Evolutionary conservation across 495 filamentous ascomycete species (phyloP).

Genomic region (Penicillium pulvis): DNA sequence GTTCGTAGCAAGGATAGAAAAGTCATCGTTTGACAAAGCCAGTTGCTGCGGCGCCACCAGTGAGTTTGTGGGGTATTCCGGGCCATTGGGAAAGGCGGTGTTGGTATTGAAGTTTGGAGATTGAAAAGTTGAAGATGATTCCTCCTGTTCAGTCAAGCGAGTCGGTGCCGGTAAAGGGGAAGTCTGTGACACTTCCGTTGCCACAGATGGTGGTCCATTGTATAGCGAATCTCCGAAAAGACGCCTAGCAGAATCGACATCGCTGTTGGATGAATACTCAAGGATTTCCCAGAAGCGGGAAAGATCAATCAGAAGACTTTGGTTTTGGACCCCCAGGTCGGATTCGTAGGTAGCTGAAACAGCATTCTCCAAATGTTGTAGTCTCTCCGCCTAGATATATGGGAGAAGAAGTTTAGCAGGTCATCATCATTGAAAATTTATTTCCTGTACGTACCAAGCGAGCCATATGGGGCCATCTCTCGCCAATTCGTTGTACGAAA

Average conservation of each 20-base stretch:
- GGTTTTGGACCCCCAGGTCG: slow-evolving; percentile 40
- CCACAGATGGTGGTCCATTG: slow-evolving; percentile 21
- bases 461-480: slow-evolving; percentile 51
- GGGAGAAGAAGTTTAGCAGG: background rate
- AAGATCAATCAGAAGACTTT: slow-evolving; percentile 49
- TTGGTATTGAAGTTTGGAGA: slow-evolving; percentile 19
- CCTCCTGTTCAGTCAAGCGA: slow-evolving; percentile 31
- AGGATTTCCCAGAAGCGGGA: slow-evolving; percentile 54
- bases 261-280: slow-evolving; percentile 51
- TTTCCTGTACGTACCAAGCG: slow-evolving; percentile 35
- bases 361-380: slow-evolving; percentile 45
- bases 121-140: slow-evolving; percentile 18
- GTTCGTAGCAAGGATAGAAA: slow-evolving; percentile 50
- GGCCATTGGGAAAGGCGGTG: slow-evolving; percentile 15
- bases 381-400: slow-evolving; percentile 37
- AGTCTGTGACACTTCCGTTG: slow-evolving; percentile 47
- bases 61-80: slow-evolving; percentile 25
- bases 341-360: slow-evolving; percentile 49
- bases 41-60: slow-evolving; percentile 32
- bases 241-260: slow-evolving; percentile 38
- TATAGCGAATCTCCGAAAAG: slow-evolving; percentile 48
- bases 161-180: slow-evolving; percentile 48
- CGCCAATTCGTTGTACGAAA: slow-evolving; percentile 45
- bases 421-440: background rate
- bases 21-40: slow-evolving; percentile 45